A percentile compares a stretch with the other conserved stretches of the same genome.
Evolutionary conservation across 257 asterid genomes (phyloP).

Genomic region (Henckelia pumila): DNA sequence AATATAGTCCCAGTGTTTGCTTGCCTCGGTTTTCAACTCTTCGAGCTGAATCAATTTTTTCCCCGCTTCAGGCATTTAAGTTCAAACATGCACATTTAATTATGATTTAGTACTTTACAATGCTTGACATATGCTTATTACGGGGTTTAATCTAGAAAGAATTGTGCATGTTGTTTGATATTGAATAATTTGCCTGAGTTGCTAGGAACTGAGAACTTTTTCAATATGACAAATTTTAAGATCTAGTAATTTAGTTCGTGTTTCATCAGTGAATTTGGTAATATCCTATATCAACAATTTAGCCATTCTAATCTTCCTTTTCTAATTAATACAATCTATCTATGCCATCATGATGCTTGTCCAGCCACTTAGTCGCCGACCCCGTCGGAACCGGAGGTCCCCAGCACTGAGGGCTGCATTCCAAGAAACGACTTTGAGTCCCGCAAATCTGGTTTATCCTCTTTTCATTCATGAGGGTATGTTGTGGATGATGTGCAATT

Average conservation of each 20-base stretch:
- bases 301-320: neutral
- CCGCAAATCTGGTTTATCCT: constrained; percentile 93
- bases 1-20: constrained; percentile 1
- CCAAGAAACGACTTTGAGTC: constrained; percentile 84
- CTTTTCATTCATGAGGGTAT: constrained; percentile 95
- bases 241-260: neutral
- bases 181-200: neutral
- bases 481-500: constrained; percentile 7
- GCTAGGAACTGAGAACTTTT: neutral
- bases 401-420: constrained; percentile 76
- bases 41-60: neutral
- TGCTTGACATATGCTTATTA: neutral
- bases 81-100: neutral
- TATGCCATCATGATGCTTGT: constrained; percentile 24
- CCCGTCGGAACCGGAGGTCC: constrained; percentile 86
- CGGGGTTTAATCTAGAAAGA: neutral
- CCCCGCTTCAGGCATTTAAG: neutral
- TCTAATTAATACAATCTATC: neutral
- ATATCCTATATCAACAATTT: neutral
- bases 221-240: neutral
- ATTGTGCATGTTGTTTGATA: neutral
- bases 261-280: neutral
- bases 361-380: constrained; percentile 71
- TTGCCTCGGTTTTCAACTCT: neutral
- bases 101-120: neutral